Conservation (phyloP, 257 asterid species). For the Fraxinus quadrangulata region DNA sequence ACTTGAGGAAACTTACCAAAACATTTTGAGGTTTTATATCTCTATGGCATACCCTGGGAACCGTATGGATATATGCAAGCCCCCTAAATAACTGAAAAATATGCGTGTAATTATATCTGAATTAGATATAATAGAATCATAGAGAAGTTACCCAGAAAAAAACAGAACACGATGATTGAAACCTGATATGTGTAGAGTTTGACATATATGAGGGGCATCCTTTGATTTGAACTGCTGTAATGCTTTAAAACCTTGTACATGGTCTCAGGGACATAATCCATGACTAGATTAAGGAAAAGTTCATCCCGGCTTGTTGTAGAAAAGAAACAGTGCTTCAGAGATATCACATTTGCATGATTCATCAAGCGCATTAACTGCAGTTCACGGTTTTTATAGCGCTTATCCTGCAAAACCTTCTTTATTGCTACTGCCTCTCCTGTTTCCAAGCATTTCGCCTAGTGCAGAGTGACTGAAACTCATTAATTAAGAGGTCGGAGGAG, state of each 20-base stretch:
- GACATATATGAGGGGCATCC: slow-evolving; percentile 54
- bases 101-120: slow-evolving; percentile 9
- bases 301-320: slow-evolving; percentile 54
- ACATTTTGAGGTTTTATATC: slow-evolving; percentile 95
- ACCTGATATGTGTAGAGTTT: slow-evolving; percentile 59
- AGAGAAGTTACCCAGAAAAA: background rate
- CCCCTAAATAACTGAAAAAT: slow-evolving; percentile 78
- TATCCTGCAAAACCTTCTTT: slow-evolving; percentile 54
- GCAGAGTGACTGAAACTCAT: slow-evolving; percentile 12
- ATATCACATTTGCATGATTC: slow-evolving; percentile 51
- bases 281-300: slow-evolving; percentile 55
- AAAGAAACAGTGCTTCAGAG: slow-evolving; percentile 53
- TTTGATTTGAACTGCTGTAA: slow-evolving; percentile 47
- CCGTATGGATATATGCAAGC: slow-evolving; percentile 81
- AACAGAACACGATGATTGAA: background rate
- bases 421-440: slow-evolving; percentile 55
- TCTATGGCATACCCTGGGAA: slow-evolving; percentile 83
- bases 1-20: slow-evolving; percentile 51
- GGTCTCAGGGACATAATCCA: slow-evolving; percentile 58
- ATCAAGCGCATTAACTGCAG: slow-evolving; percentile 52
- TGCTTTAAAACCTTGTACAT: slow-evolving; percentile 47
- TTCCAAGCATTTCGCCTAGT: slow-evolving; percentile 58
- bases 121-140: slow-evolving; percentile 9
- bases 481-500: background rate
- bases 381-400: slow-evolving; percentile 54